Conservation (phyloP, 768 basidiomycete species). For the Tulasnella sp. region DNA sequence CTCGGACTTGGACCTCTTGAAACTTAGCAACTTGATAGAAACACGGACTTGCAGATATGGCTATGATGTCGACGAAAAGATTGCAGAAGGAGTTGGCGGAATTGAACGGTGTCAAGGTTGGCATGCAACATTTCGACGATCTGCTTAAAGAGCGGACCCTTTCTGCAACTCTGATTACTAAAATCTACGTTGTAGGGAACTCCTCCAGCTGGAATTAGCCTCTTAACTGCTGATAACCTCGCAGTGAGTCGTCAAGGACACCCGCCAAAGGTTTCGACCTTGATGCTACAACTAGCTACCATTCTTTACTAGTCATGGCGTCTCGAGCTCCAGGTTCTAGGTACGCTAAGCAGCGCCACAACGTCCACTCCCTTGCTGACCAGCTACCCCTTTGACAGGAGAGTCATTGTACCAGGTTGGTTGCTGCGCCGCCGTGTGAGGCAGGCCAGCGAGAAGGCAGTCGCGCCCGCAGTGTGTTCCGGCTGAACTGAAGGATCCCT, state of each 20-base stretch:
- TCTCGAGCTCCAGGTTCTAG: slow-evolving; percentile 12
- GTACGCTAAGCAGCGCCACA: background rate
- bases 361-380: background rate
- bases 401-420: slow-evolving; percentile 71
- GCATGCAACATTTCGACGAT: slow-evolving; percentile 56
- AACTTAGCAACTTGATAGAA: background rate
- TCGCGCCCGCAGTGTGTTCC: slow-evolving; percentile 8
- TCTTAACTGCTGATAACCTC: slow-evolving; percentile 73
- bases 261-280: background rate
- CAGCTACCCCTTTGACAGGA: slow-evolving; percentile 62
- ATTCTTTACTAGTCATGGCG: slow-evolving; percentile 16
- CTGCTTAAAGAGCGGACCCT: slow-evolving; percentile 44
- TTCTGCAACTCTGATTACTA: background rate
- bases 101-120: slow-evolving; percentile 43
- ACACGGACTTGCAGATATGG: slow-evolving; percentile 41
- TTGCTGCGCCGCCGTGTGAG: background rate
- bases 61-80: slow-evolving; percentile 60
- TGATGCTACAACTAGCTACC: background rate
- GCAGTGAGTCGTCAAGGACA: slow-evolving; percentile 37
- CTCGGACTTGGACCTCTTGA: background rate
- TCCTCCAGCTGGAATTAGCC: slow-evolving; percentile 53
- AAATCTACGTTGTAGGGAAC: background rate
- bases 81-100: slow-evolving; percentile 69
- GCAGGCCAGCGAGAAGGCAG: background rate
- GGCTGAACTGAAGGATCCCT: background rate